Evolutionary conservation across 495 filamentous ascomycete species (phyloP).

Genomic region (Geoglossum glabrum): DNA sequence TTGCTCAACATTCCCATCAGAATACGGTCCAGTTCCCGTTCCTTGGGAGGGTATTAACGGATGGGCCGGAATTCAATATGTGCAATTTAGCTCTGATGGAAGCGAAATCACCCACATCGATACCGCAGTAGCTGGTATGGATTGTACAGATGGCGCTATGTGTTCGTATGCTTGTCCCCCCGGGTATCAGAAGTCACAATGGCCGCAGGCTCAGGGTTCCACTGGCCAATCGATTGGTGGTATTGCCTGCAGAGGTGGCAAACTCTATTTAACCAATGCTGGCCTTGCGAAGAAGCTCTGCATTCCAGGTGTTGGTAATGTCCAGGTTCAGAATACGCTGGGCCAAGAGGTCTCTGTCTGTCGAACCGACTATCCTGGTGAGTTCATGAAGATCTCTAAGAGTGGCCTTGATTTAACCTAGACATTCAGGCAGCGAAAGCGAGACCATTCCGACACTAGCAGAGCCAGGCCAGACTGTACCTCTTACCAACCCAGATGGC

Average conservation of each 20-base stretch:
- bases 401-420: neutral
- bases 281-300: constrained; percentile 49
- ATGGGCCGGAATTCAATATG: constrained; percentile 64
- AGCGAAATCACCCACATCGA: constrained; percentile 35
- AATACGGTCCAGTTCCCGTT: constrained; percentile 61
- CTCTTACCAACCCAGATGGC: constrained; percentile 53
- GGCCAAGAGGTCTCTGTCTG: constrained; percentile 48
- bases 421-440: constrained; percentile 38
- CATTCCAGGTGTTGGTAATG: constrained; percentile 45
- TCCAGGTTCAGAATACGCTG: constrained; percentile 57
- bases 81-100: constrained; percentile 16
- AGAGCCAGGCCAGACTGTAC: constrained; percentile 26
- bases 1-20: constrained; percentile 57
- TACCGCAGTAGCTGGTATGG: constrained; percentile 32
- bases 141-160: constrained; percentile 42
- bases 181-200: constrained; percentile 86
- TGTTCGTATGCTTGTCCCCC: constrained; percentile 90
- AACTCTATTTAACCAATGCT: constrained; percentile 57
- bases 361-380: constrained; percentile 91
- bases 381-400: neutral
- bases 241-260: constrained; percentile 59
- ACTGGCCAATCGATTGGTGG: constrained; percentile 82
- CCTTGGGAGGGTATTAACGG: constrained; percentile 47
- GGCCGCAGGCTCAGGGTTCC: constrained; percentile 59
- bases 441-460: constrained; percentile 62